phyloP scores from a whole-genome alignment of 306 rosid genomes.

The Casuarina glauca region DNA sequence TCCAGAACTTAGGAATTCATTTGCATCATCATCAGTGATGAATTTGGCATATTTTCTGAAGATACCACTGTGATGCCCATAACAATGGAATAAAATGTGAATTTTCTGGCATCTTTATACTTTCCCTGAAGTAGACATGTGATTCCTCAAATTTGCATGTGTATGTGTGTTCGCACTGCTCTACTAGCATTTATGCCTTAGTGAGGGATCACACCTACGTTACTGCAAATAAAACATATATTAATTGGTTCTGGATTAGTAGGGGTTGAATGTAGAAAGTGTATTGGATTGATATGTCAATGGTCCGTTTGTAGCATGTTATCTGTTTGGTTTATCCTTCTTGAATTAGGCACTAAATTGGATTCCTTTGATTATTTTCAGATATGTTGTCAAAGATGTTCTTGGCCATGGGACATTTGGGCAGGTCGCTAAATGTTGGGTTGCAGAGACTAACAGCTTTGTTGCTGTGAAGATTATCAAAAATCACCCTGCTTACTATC shows the following conservation, averaged over 20 bases:
- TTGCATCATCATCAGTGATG: neutral
- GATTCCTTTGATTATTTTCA: conserved; percentile 36
- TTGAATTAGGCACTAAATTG: neutral
- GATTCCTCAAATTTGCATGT: neutral
- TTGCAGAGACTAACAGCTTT: conserved; percentile 67
- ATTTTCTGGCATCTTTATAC: neutral
- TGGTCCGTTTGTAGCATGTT: neutral
- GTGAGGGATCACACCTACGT: neutral
- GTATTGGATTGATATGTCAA: neutral
- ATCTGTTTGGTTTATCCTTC: conserved; percentile 14
- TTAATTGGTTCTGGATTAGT: neutral
- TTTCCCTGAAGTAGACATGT: neutral
- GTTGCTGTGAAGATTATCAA: conserved; percentile 96
- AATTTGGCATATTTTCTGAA: neutral
- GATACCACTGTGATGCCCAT: neutral
- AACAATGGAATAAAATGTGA: neutral
- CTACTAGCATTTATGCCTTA: neutral
- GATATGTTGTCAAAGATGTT: conserved; percentile 94
- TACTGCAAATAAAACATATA: neutral
- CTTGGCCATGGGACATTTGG: conserved; percentile 99
- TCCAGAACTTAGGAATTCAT: neutral
- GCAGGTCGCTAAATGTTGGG: conserved; percentile 98
- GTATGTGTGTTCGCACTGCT: neutral
- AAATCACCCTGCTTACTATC: conserved; percentile 99
- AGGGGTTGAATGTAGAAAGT: neutral